Base-by-base conservation (phyloP, 2,329 filamentous ascomycete species). In the Xylaria sp. region DNA sequence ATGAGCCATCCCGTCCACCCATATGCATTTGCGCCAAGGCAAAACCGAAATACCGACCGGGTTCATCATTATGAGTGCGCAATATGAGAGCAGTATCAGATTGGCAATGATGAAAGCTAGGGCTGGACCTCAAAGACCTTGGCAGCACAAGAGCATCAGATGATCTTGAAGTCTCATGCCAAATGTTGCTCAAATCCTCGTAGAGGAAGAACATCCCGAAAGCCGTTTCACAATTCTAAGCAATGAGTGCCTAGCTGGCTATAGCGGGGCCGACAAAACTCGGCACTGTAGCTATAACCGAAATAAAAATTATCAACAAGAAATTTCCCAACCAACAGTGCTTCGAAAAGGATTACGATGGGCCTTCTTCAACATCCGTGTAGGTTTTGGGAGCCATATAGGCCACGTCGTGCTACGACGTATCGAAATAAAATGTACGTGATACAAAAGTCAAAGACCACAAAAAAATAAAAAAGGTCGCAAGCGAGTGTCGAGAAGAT, bases 401-500 rank as follows among this genome's bases (percentile, higher is more conserved):
- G 60, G 55, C 52, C 40, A 49, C 49, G 52, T 60, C 59, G 35
- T 64, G 56, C 67, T 15, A 62, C 56, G 58, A 64, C 59, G 57
- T 41, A 40, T 55, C 40, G 54, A 68, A 66, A 27, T 54, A 54
- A 55, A 60, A 57, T 51, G 63, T 49, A 58, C 15, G 53, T 54
- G 60, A 59, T 61, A 51, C 44, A 66, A 66, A 66, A 65, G 55
- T 57, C 56, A 64, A 65, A 68, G 54, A 59, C 41, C 54, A 61
- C 51, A 23, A 55, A 60, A 68, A 66, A 67, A 63, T 25, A 43
- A 66, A 71, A 66, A 60, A 58, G 54, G 63, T 71, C 69, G 66
- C 68, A 71, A 76, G 65, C 63, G 74, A 76, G 70, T 70, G 74
- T 73, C 62, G 68, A 75, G 74, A 77, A 75, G 58, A 35, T 63